These are phyloP conservation scores for Sugiyamaella sp. DNA, from an alignment of 1,139 yeast genomes.

Conservation along the genomic window DNA sequence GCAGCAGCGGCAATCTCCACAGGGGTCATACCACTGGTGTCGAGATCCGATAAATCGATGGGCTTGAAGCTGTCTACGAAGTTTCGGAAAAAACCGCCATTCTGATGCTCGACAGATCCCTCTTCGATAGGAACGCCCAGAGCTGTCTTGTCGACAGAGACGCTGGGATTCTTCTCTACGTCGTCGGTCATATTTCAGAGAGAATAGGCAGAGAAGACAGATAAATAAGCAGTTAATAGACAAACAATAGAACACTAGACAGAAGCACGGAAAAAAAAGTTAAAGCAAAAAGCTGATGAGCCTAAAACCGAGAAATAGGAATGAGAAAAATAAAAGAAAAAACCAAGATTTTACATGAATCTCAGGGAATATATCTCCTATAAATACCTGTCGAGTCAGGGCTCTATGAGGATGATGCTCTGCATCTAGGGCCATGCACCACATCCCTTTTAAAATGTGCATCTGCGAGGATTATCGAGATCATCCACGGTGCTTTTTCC, in stretches of 20 bases:
- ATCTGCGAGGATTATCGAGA: not conserved
- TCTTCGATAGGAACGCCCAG: not conserved
- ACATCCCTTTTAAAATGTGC: too few species aligned
- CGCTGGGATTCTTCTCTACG: not conserved
- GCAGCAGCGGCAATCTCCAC: conserved; percentile 34
- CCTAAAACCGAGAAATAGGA: not conserved
- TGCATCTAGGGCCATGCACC: too few species aligned
- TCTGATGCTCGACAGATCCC: not conserved
- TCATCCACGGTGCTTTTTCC: not conserved
- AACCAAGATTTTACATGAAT: not conserved
- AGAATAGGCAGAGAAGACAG: not conserved
- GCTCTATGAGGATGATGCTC: too few species aligned
- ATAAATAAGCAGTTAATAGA: too few species aligned
- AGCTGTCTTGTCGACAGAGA: not conserved
- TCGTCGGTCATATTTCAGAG: not conserved
- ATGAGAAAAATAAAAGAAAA: not conserved
- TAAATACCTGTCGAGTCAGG: not conserved
- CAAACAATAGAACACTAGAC: too few species aligned
- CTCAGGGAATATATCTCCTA: not conserved
- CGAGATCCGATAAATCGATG: not conserved
- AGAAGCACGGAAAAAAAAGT: not conserved
- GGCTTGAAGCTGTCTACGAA: not conserved
- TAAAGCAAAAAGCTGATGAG: too few species aligned
- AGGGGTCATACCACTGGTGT: conserved; percentile 35
- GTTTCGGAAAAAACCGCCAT: not conserved